Evolutionary conservation across 805 yeast genomes (phyloP).

Genomic region (Kuraishia borneana): DNA sequence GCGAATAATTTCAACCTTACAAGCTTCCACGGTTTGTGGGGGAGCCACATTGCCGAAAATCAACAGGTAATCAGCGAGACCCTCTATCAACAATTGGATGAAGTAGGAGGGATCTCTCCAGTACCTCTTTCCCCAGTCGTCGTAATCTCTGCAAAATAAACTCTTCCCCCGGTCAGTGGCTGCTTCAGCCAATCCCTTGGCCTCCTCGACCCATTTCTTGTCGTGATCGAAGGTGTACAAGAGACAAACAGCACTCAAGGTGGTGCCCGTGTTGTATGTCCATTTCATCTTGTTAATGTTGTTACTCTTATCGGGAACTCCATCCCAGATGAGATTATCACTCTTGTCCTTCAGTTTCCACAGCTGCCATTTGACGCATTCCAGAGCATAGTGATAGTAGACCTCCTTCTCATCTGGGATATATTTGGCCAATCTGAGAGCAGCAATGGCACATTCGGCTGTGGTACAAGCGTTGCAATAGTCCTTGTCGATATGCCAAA

Average conservation of each 20-base stretch:
- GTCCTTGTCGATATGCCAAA: constrained; percentile 53
- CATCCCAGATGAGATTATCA: constrained; percentile 52
- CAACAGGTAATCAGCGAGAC: constrained; percentile 53
- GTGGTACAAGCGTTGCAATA: constrained; percentile 60
- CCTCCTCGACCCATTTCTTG: constrained; percentile 34
- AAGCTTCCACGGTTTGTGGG: constrained; percentile 17
- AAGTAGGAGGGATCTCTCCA: constrained; percentile 59
- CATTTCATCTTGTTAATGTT: constrained; percentile 41
- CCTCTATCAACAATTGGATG: constrained; percentile 54
- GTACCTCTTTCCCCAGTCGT: constrained; percentile 36
- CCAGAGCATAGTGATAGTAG: constrained; percentile 48
- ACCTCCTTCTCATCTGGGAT: constrained; percentile 32
- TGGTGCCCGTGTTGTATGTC: constrained; percentile 61
- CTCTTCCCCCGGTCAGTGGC: constrained; percentile 43
- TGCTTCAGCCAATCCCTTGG: constrained; percentile 43
- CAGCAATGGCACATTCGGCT: constrained; percentile 55
- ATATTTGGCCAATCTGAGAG: constrained; percentile 42
- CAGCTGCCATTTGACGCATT: constrained; percentile 49
- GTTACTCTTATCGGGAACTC: constrained; percentile 35
- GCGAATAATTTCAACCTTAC: constrained; percentile 33
- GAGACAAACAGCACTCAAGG: constrained; percentile 41
- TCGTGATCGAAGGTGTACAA: constrained; percentile 41
- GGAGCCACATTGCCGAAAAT: constrained; percentile 30
- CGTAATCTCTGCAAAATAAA: constrained; percentile 54
- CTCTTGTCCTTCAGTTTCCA: constrained; percentile 36